Evolutionary conservation across 495 filamentous ascomycete species (phyloP).

Genomic region (Bombardia bombarda): DNA sequence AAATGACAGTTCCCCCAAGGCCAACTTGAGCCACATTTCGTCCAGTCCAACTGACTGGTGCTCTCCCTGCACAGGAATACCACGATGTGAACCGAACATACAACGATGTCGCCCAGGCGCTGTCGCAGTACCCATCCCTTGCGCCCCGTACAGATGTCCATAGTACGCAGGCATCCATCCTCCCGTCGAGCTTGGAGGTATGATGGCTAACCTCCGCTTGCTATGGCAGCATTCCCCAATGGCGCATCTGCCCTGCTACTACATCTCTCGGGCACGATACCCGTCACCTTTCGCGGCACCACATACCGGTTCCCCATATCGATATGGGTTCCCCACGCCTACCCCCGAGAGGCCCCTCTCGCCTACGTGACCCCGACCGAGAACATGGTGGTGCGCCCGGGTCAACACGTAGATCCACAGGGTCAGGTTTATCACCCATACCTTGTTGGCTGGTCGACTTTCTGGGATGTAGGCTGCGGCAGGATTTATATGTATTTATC

Average conservation of each 20-base stretch:
- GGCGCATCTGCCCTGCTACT: constrained; percentile 82
- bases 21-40: neutral
- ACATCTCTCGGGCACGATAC: constrained; percentile 77
- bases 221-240: constrained; percentile 68
- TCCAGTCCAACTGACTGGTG: neutral
- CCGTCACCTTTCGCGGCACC: constrained; percentile 78
- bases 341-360: constrained; percentile 77
- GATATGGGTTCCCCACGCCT: constrained; percentile 92
- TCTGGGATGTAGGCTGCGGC: constrained; percentile 74
- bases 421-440: constrained; percentile 95
- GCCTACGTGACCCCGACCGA: constrained; percentile 82
- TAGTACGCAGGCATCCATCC: constrained; percentile 51
- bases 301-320: constrained; percentile 88
- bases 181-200: neutral
- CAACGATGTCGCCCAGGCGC: constrained; percentile 75
- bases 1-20: neutral
- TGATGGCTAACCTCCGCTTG: neutral
- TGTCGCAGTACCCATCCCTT: constrained; percentile 75
- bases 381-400: constrained; percentile 81
- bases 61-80: constrained; percentile 61
- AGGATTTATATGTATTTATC: no score
- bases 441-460: constrained; percentile 76
- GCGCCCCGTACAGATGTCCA: constrained; percentile 93
- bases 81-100: constrained; percentile 86
- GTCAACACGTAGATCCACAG: constrained; percentile 92